These are phyloP conservation scores for Paramecium biaurelia DNA, from an alignment of 73 alveolate genomes.

Conservation along the genomic window DNA sequence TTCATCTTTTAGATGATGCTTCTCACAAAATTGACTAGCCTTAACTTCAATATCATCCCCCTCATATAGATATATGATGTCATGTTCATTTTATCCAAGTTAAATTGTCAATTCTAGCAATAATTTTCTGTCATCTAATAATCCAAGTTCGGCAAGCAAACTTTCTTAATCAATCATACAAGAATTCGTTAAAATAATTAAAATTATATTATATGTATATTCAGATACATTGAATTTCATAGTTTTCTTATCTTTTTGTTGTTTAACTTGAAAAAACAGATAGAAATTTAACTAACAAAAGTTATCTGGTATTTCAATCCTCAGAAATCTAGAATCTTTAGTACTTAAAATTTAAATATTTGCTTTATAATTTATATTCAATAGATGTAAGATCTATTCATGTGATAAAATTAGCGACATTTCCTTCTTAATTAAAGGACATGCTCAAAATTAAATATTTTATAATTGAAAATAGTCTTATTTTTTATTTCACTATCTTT, in stretches of 20 bases:
- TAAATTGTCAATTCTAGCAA: background rate
- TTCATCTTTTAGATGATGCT: background rate
- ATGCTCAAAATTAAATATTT: too few species aligned
- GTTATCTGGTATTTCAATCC: background rate
- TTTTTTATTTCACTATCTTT: too few species aligned
- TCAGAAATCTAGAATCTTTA: too few species aligned
- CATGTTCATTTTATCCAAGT: background rate
- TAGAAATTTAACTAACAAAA: background rate
- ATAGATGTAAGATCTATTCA: too few species aligned
- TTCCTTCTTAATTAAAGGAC: too few species aligned
- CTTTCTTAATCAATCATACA: conserved; percentile 31
- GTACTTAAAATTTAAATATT: background rate
- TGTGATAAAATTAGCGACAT: too few species aligned
- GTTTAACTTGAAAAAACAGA: background rate
- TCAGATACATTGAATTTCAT: background rate
- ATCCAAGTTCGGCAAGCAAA: conserved; percentile 9
- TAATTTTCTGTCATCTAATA: background rate
- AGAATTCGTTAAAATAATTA: conserved; percentile 33
- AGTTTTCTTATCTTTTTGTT: too few species aligned
- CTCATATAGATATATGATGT: background rate
- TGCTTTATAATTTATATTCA: too few species aligned
- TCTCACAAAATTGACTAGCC: conserved; percentile 13
- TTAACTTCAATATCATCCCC: background rate
- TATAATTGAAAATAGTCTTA: too few species aligned
- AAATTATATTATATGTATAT: background rate